A percentile compares a stretch with the other conserved stretches of the same genome.
Conservation (phyloP, 2,329 filamentous ascomycete species). For the Lasiodiplodia theobromae region DNA sequence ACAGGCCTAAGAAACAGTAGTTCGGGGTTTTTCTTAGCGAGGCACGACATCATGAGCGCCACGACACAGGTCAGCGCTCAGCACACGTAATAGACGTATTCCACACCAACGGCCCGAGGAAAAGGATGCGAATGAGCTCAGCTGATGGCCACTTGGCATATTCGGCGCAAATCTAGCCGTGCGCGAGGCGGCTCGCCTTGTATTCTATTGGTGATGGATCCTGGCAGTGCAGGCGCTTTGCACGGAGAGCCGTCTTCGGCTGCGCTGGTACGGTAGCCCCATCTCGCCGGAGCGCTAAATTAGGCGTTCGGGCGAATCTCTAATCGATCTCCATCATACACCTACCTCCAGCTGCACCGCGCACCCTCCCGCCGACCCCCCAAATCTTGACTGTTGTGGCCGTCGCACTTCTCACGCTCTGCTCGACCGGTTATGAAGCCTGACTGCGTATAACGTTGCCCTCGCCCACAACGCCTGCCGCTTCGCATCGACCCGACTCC, state of each 20-base stretch:
- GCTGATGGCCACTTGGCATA: constrained; percentile 23
- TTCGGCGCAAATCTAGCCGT: not conserved
- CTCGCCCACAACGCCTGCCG: constrained; percentile 15
- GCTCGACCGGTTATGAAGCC: constrained; percentile 21
- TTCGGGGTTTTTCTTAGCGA: constrained; percentile 12
- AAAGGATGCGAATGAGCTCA: constrained; percentile 23
- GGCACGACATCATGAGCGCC: constrained; percentile 25
- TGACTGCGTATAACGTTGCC: constrained; percentile 5
- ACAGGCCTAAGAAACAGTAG: not conserved
- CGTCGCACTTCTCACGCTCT: constrained; percentile 14
- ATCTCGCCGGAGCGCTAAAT: constrained; percentile 26
- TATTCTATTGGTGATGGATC: constrained; percentile 15
- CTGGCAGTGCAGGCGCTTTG: constrained; percentile 19
- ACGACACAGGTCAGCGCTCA: constrained; percentile 10
- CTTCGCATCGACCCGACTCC: constrained; percentile 21
- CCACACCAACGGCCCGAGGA: constrained; percentile 2
- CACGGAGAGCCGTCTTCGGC: constrained; percentile 21
- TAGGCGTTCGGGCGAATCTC: constrained; percentile 30
- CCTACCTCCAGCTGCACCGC: constrained; percentile 28
- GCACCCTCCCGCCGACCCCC: constrained; percentile 26
- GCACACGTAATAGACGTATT: constrained; percentile 16
- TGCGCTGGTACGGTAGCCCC: constrained; percentile 17
- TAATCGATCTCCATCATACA: constrained; percentile 30
- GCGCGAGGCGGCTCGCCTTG: constrained; percentile 16
- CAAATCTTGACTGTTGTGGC: constrained; percentile 23